Base-by-base conservation (phyloP, 495 filamentous ascomycete species). In the Delitschia confertaspora region DNA sequence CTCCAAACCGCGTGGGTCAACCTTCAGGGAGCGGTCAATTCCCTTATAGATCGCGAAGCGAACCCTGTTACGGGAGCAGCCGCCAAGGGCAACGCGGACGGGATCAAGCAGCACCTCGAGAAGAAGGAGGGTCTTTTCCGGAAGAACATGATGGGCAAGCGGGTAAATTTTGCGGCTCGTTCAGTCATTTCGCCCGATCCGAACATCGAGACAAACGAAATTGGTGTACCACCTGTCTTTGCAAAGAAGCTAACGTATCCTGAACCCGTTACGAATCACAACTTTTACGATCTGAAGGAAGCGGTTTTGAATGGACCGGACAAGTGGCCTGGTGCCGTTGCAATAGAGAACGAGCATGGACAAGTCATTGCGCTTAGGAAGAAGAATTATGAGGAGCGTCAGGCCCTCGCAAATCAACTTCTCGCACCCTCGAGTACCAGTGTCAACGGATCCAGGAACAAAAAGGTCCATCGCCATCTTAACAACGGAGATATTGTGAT, bases 101-200 rank as follows among this genome's bases (percentile, higher is more conserved):
- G 93, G 44, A 93, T 99, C 63, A 99, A 96, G 65, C 93, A 99
- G 58, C 82, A 86, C 56, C 73, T 99, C 11, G 93, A 99, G 65
- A 96, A 96, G 73, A 99, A 99, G 65, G 93, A 99, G 58, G 93
- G 93, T 33, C 67, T 99, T 34, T 96, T 99, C 70, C 73, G 93
- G 53, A 96, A 89, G 73, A 93, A 99, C 68, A 96, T 99, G 89
- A 99, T 99, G 93, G 93, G 93, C 34, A 99, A 99, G 69, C 84
- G 93, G 67, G 93, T 99, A 62, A 96, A 99, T 64, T 95, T 88
- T 60, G 93, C 93, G 42, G 93, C 93, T 38, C 82, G 93, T 60
- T 91, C 82, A 71, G 93, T 99, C 54, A 99, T 99, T 49, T 95
- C 89, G 21, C 91, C 93, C 2, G 93, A 99, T 61, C 93, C 93